Conservation (phyloP, 257 asterid species). For the Lycium ferocissimum region DNA sequence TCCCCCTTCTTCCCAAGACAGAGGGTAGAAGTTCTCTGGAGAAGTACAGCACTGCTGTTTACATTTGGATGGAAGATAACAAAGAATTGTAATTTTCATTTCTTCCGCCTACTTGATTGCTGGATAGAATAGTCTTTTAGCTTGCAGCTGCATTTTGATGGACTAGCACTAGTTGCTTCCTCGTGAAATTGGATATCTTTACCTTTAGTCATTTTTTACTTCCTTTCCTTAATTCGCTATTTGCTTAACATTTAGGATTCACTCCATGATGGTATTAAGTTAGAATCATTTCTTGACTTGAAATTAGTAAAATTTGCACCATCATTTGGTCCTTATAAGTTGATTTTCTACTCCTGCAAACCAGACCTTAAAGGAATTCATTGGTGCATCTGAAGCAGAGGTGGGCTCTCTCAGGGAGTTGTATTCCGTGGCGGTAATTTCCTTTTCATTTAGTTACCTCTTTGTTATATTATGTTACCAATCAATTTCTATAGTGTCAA, state of each 20-base stretch:
- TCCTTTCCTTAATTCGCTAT: conserved; percentile 4
- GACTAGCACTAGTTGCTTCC: conserved; percentile 21
- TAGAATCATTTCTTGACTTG: neutral
- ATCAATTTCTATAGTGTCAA: conserved; percentile 25
- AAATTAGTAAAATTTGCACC: neutral
- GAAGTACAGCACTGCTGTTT: conserved; percentile 10
- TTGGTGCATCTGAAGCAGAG: conserved; percentile 81
- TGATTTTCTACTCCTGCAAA: conserved; percentile 33
- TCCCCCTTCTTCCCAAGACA: neutral
- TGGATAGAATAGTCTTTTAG: conserved; percentile 25
- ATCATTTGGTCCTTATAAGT: conserved; percentile 6
- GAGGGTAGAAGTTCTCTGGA: conserved; percentile 19
- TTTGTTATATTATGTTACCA: conserved; percentile 14
- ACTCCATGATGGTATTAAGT: conserved; percentile 12
- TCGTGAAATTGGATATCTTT: neutral
- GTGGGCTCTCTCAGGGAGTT: conserved; percentile 73
- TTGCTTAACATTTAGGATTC: conserved; percentile 10
- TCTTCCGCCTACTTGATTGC: neutral
- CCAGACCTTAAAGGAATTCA: conserved; percentile 82
- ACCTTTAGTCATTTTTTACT: conserved; percentile 15
- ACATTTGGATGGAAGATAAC: conserved; percentile 16
- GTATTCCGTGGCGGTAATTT: conserved; percentile 81
- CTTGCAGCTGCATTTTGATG: conserved; percentile 13
- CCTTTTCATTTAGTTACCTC: conserved; percentile 27
- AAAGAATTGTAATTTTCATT: conserved; percentile 12